phyloP scores from a whole-genome alignment of 2,329 filamentous ascomycete genomes.

The Epichloe glyceriae region DNA sequence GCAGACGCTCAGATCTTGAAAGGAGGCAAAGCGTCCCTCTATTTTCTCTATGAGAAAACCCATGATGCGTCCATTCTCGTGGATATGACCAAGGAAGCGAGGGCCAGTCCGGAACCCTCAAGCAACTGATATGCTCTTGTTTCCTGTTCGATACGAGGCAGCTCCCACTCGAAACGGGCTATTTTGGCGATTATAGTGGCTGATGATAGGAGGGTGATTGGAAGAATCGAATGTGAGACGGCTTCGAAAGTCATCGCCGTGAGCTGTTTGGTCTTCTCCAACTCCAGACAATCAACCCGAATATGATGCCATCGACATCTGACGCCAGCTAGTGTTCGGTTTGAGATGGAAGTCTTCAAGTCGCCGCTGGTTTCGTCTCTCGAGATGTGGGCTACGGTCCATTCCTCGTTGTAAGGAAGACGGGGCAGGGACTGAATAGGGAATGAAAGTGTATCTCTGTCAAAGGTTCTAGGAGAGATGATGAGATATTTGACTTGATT shows the following conservation, averaged over 20 bases:
- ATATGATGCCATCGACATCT: background rate
- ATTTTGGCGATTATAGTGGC: slow-evolving; percentile 16
- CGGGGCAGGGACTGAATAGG: slow-evolving; percentile 12
- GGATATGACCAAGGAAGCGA: slow-evolving; percentile 23
- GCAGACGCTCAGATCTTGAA: slow-evolving; percentile 17
- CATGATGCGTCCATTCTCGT: slow-evolving; percentile 21
- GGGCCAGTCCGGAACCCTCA: slow-evolving; percentile 17
- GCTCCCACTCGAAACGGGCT: slow-evolving; percentile 21
- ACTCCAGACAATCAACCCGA: background rate
- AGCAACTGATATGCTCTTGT: slow-evolving; percentile 17
- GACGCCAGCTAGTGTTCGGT: slow-evolving; percentile 10
- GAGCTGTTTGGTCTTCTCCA: background rate
- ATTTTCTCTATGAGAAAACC: slow-evolving; percentile 23
- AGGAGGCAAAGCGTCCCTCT: slow-evolving; percentile 16
- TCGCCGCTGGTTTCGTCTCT: slow-evolving; percentile 13
- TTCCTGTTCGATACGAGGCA: slow-evolving; percentile 20
- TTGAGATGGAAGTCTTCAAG: slow-evolving; percentile 13
- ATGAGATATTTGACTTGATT: slow-evolving; percentile 1
- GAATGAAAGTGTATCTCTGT: slow-evolving; percentile 10
- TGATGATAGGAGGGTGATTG: background rate
- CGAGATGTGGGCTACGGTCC: slow-evolving; percentile 14
- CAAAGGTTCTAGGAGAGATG: slow-evolving; percentile 9
- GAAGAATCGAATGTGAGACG: background rate
- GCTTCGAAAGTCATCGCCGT: background rate
- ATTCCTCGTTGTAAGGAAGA: slow-evolving; percentile 14